phyloP scores from a whole-genome alignment of 768 basidiomycete genomes.

The Lactifluus subvellereus region DNA sequence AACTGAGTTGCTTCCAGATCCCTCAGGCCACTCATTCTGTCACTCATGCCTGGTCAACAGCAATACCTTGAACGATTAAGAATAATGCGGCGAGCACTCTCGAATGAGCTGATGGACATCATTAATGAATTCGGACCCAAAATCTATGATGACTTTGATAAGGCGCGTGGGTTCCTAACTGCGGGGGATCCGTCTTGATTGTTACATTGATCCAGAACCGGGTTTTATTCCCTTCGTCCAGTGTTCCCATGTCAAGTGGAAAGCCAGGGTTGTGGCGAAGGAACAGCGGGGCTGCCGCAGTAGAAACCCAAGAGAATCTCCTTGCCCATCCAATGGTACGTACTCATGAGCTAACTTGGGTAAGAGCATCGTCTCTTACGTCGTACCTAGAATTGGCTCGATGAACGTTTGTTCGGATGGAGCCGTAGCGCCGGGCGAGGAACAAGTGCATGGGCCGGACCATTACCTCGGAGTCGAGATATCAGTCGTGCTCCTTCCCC shows the following conservation, averaged over 20 bases:
- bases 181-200: background rate
- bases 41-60: constrained; percentile 84
- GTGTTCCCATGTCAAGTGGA: constrained; percentile 71
- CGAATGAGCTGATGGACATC: constrained; percentile 75
- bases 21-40: constrained; percentile 81
- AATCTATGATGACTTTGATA: constrained; percentile 80
- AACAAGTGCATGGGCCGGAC: constrained; percentile 83
- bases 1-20: constrained; percentile 47
- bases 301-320: constrained; percentile 74
- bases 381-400: constrained; percentile 62
- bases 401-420: constrained; percentile 91
- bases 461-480: constrained; percentile 45
- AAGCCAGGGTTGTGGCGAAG: constrained; percentile 68
- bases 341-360: constrained; percentile 21
- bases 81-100: constrained; percentile 60
- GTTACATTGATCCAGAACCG: constrained; percentile 32
- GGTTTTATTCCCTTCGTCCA: constrained; percentile 73
- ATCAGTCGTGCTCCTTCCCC: constrained; percentile 62
- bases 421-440: constrained; percentile 64
- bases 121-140: constrained; percentile 87
- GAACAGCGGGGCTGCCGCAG: constrained; percentile 68
- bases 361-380: background rate
- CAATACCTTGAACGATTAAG: constrained; percentile 71
- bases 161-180: constrained; percentile 39
- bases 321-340: constrained; percentile 84